Evolutionary conservation across 108 stramenopile genomes (phyloP).

Genomic region (Fistulifera solaris): DNA sequence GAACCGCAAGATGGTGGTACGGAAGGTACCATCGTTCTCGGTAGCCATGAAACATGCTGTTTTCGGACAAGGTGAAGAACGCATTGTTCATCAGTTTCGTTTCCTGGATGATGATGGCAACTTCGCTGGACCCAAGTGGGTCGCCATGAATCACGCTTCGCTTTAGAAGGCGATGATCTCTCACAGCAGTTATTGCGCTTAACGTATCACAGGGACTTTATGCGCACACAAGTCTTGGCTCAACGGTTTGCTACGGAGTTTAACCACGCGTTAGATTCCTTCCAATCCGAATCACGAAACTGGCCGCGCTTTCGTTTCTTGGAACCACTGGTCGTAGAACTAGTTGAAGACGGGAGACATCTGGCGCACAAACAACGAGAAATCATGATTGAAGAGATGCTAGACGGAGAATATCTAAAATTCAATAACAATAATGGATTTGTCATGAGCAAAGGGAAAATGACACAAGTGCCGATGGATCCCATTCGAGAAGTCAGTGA

Average conservation of each 20-base stretch:
- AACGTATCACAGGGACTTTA: slow-evolving; percentile 20
- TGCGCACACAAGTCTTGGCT: slow-evolving; percentile 36
- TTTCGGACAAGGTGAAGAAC: slow-evolving; percentile 52
- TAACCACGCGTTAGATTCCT: slow-evolving; percentile 29
- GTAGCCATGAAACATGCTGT: slow-evolving; percentile 38
- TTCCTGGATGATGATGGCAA: slow-evolving; percentile 30
- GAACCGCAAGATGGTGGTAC: not conserved
- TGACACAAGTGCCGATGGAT: slow-evolving; percentile 8
- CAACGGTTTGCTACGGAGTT: slow-evolving; percentile 29
- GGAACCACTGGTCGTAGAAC: slow-evolving; percentile 25
- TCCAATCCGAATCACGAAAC: slow-evolving; percentile 4
- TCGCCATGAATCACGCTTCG: slow-evolving; percentile 51
- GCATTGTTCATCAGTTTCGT: slow-evolving; percentile 33
- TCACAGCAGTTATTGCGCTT: not conserved
- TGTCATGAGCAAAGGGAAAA: not conserved
- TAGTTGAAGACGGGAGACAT: slow-evolving; percentile 7
- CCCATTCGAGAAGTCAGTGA: slow-evolving; percentile 29
- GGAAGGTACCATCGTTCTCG: slow-evolving; percentile 2
- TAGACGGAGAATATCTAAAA: slow-evolving; percentile 36
- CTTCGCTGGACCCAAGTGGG: slow-evolving; percentile 29
- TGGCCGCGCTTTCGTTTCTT: slow-evolving; percentile 10
- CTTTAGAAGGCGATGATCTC: slow-evolving; percentile 14
- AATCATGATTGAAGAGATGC: slow-evolving; percentile 23
- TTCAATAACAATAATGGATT: slow-evolving; percentile 35
- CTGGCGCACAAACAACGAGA: slow-evolving; percentile 4